phyloP scores from a whole-genome alignment of 805 yeast genomes.

The Zygosaccharomyces lentus region DNA sequence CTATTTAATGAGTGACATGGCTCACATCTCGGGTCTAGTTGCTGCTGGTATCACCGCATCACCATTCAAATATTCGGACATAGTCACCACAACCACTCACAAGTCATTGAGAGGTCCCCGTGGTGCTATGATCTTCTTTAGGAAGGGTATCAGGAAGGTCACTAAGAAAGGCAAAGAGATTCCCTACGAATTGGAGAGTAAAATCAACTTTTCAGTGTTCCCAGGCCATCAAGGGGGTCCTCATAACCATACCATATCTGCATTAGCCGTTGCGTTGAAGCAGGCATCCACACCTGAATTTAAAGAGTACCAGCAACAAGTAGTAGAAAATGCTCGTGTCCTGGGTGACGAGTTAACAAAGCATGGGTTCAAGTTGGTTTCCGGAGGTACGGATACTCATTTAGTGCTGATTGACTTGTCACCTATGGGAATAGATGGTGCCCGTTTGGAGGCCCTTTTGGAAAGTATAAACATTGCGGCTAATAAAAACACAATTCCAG shows the following conservation, averaged over 20 bases:
- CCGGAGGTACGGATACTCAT: slow-evolving; percentile 94
- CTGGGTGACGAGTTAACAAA: slow-evolving; percentile 64
- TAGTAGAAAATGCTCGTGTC: slow-evolving; percentile 72
- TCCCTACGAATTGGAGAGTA: slow-evolving; percentile 80
- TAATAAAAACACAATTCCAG: slow-evolving; percentile 94
- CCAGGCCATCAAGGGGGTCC: slow-evolving; percentile 99
- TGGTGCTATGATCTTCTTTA: slow-evolving; percentile 96
- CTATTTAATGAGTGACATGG: slow-evolving; percentile 90
- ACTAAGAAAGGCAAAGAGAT: slow-evolving; percentile 82
- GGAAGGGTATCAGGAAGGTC: slow-evolving; percentile 85
- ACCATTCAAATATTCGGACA: slow-evolving; percentile 90
- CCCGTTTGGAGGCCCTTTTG: slow-evolving; percentile 85
- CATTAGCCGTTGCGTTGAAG: slow-evolving; percentile 89
- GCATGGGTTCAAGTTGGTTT: slow-evolving; percentile 72
- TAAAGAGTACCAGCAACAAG: slow-evolving; percentile 77
- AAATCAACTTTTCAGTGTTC: slow-evolving; percentile 94
- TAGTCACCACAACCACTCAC: slow-evolving; percentile 97
- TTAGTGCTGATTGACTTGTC: slow-evolving; percentile 80
- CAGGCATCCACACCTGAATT: slow-evolving; percentile 89
- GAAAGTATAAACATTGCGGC: slow-evolving; percentile 91
- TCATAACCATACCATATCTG: slow-evolving; percentile 96
- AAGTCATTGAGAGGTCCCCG: slow-evolving; percentile 98
- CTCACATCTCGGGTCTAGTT: slow-evolving; percentile 93
- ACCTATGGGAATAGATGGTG: slow-evolving; percentile 81
- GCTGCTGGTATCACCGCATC: slow-evolving; percentile 93